Percentiles rank a stretch among this genome's conserved stretches.
Conservation (phyloP, 345 rosid species). For the Eucalyptus erythrocorys region DNA sequence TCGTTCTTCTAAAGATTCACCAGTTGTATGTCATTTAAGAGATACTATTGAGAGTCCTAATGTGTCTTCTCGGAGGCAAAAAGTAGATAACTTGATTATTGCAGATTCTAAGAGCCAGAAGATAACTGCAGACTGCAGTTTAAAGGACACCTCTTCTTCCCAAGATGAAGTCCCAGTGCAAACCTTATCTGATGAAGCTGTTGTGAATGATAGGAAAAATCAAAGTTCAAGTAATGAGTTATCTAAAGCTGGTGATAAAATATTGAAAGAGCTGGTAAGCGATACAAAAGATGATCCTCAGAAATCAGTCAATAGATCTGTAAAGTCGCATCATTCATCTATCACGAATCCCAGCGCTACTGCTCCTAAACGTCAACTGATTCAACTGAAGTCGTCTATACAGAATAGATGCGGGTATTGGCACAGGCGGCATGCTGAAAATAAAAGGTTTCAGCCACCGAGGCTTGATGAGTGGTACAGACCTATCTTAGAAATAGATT, state of each 20-base stretch:
- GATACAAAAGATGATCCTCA: slow-evolving; percentile 31
- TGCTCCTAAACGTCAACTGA: slow-evolving; percentile 79
- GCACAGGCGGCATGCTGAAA: slow-evolving; percentile 39
- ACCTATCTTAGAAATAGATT: slow-evolving; percentile 77
- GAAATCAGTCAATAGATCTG: slow-evolving; percentile 36
- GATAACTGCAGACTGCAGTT: slow-evolving; percentile 13
- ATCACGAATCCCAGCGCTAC: slow-evolving; percentile 31
- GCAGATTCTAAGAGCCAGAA: slow-evolving; percentile 23
- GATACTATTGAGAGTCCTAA: slow-evolving; percentile 11
- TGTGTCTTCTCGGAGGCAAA: slow-evolving; percentile 18
- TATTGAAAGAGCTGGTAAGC: slow-evolving; percentile 40
- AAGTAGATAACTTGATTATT: slow-evolving; percentile 14
- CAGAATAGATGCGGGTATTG: slow-evolving; percentile 39
- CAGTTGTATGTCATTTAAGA: not conserved
- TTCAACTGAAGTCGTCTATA: slow-evolving; percentile 71
- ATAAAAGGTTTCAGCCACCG: slow-evolving; percentile 77
- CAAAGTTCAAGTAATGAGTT: slow-evolving; percentile 10
- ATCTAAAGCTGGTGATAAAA: slow-evolving; percentile 17
- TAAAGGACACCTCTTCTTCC: slow-evolving; percentile 7
- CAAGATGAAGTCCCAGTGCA: slow-evolving; percentile 11
- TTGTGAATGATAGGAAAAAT: slow-evolving; percentile 8
- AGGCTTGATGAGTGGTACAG: slow-evolving; percentile 95
- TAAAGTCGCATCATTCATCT: slow-evolving; percentile 20
- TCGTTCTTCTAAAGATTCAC: slow-evolving; percentile 9
- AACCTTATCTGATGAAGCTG: slow-evolving; percentile 15